Evolutionary conservation across 1,284 basidiomycete genomes (phyloP).

Genomic region (Hypsizygus ulmarius): DNA sequence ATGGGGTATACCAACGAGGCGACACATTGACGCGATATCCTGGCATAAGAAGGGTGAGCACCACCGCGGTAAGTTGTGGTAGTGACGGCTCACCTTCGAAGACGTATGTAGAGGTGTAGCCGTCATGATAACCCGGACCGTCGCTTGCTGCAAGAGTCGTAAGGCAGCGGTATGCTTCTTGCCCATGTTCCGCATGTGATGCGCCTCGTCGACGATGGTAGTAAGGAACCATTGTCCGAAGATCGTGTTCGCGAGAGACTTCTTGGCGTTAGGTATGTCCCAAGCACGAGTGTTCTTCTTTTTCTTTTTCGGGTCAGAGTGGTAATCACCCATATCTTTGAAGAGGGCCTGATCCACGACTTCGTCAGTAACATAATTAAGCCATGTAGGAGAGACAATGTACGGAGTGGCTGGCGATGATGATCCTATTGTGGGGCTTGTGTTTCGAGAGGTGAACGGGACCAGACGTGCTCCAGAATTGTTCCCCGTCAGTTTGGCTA

Average conservation of each 20-base stretch:
- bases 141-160: conserved; percentile 16
- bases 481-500: background rate
- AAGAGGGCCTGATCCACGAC: background rate
- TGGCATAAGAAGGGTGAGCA: conserved; percentile 11
- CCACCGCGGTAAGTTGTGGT: background rate
- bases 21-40: conserved; percentile 29
- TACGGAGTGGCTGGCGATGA: conserved; percentile 29
- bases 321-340: background rate
- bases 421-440: conserved; percentile 17
- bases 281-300: conserved; percentile 17
- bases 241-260: conserved; percentile 15
- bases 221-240: conserved; percentile 24
- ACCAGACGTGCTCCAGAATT: conserved; percentile 25
- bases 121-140: conserved; percentile 25
- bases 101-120: conserved; percentile 34
- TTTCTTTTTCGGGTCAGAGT: background rate
- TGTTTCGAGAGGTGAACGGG: conserved; percentile 23
- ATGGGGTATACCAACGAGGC: conserved; percentile 24
- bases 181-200: conserved; percentile 27
- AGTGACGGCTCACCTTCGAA: conserved; percentile 22
- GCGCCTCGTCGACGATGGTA: conserved; percentile 28
- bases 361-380: conserved; percentile 1
- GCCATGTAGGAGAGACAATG: conserved; percentile 4
- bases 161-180: conserved; percentile 22
- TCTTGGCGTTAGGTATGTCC: conserved; percentile 11